phyloP scores from a whole-genome alignment of 257 asterid genomes.

The Solanum gandarillasii region DNA sequence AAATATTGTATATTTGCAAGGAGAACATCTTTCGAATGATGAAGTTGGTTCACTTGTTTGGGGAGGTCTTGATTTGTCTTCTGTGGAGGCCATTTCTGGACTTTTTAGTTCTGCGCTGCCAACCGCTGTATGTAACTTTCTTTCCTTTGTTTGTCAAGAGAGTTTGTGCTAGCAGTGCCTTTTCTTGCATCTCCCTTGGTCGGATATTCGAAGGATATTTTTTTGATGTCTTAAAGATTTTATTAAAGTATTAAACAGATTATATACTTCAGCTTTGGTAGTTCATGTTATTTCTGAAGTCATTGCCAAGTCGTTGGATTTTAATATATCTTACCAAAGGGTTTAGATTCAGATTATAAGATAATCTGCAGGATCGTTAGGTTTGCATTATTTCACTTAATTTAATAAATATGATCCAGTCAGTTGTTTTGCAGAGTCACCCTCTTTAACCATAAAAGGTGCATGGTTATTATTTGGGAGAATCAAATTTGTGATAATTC shows the following conservation, averaged over 20 bases:
- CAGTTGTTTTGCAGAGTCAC: not conserved
- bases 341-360: not conserved
- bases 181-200: not conserved
- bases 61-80: constrained; percentile 57
- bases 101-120: constrained; percentile 56
- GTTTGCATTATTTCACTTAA: not conserved
- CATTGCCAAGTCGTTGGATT: not conserved
- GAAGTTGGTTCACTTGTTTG: constrained; percentile 53
- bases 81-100: constrained; percentile 50
- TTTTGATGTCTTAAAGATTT: not conserved
- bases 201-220: not conserved
- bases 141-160: not conserved
- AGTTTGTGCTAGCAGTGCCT: not conserved
- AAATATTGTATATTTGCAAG: constrained; percentile 72
- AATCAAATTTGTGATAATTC: not conserved
- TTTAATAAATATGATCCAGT: not conserved
- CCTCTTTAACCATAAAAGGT: not conserved
- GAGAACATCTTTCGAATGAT: constrained; percentile 45
- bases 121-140: constrained; percentile 44
- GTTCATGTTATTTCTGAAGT: not conserved
- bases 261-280: not conserved
- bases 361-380: not conserved
- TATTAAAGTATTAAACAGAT: not conserved
- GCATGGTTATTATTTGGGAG: not conserved
- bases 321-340: not conserved